These are phyloP conservation scores for Cladosporium sp. DNA, from an alignment of 2,329 filamentous ascomycete species.

Conservation along the genomic window DNA sequence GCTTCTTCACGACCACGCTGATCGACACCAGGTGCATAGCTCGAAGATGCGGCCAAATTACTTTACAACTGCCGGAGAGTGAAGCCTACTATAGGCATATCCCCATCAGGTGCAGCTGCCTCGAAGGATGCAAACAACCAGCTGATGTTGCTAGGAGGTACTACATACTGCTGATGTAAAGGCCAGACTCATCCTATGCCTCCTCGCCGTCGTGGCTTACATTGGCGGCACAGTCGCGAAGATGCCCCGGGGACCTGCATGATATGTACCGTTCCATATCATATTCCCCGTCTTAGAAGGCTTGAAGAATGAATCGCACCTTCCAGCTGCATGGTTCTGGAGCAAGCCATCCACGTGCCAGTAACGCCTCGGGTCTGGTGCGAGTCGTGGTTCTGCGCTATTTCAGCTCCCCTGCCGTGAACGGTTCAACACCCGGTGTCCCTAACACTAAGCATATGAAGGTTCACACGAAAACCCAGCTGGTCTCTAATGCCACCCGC, in stretches of 20 bases:
- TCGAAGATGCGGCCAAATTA: background rate
- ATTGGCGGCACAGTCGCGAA: background rate
- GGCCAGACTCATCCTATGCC: background rate
- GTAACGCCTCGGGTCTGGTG: background rate
- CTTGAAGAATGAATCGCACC: background rate
- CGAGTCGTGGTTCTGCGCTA: background rate
- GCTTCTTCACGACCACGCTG: constrained; percentile 6
- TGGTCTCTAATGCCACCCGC: background rate
- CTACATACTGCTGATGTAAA: background rate
- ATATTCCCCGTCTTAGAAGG: background rate
- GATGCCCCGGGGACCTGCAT: background rate
- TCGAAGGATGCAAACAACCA: background rate
- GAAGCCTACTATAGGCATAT: background rate
- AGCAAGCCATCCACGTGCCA: background rate
- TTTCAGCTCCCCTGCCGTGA: background rate
- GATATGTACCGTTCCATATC: background rate
- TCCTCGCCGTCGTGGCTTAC: background rate
- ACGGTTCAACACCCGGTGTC: constrained; percentile 1
- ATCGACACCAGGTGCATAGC: background rate
- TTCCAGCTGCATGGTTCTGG: constrained; percentile 1
- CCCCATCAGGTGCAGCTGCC: constrained; percentile 1
- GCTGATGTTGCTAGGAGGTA: background rate
- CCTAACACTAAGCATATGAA: background rate
- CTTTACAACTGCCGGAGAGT: background rate
- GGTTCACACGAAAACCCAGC: constrained; percentile 4